Evolutionary conservation across 1,284 basidiomycete species (phyloP).

Genomic region (Tetrapyrgos nigripes): DNA sequence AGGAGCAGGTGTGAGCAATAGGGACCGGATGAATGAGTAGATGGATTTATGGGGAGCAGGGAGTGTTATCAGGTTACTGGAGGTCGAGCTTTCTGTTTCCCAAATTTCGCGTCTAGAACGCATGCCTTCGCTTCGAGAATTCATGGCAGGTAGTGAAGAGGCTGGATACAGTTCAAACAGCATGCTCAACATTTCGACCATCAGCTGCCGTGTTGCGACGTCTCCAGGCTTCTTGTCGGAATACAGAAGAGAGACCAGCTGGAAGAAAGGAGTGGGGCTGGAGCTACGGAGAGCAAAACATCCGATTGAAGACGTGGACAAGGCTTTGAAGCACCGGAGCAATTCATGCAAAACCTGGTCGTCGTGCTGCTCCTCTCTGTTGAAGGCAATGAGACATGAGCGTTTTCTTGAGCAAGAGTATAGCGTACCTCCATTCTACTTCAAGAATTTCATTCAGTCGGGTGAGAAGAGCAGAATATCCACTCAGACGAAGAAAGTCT

Average conservation of each 20-base stretch:
- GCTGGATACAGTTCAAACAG: conserved; percentile 86
- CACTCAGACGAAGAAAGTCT: conserved; percentile 85
- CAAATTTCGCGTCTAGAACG: conserved; percentile 58
- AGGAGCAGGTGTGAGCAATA: conserved; percentile 79
- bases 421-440: conserved; percentile 91
- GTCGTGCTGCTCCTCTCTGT: conserved; percentile 96
- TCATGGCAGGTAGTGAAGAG: conserved; percentile 63
- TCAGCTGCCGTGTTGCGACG: conserved; percentile 86
- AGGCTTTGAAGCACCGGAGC: conserved; percentile 91
- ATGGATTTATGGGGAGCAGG: conserved; percentile 75
- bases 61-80: conserved; percentile 60
- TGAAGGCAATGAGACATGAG: conserved; percentile 8
- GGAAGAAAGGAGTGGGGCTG: conserved; percentile 86
- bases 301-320: conserved; percentile 89
- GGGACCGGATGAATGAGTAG: conserved; percentile 71
- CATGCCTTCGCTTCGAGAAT: conserved; percentile 26
- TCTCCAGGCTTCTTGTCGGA: conserved; percentile 99
- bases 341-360: conserved; percentile 94
- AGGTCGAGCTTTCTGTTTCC: conserved; percentile 49
- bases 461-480: conserved; percentile 85
- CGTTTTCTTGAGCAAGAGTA: neutral
- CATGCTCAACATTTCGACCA: conserved; percentile 84
- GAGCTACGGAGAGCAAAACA: conserved; percentile 83
- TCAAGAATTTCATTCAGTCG: conserved; percentile 93
- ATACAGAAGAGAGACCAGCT: conserved; percentile 86